Percentiles rank a stretch among this genome's conserved stretches.
Conservation (phyloP, 768 basidiomycete genomes). For the Leccinellum rugosiceps region DNA sequence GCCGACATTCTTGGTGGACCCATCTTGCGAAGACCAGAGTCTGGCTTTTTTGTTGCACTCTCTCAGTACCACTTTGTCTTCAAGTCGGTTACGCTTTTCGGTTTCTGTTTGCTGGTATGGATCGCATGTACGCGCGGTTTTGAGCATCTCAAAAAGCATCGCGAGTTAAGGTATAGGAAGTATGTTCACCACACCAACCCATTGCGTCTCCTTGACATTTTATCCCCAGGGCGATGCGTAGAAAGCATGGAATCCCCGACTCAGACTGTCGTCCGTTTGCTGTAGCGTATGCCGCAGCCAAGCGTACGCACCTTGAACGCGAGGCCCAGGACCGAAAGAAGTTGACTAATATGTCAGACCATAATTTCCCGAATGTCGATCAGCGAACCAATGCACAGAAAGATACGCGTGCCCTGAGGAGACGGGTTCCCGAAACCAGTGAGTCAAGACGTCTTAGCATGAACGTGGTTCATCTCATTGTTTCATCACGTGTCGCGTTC, state of each 20-base stretch:
- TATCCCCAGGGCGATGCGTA: constrained; percentile 57
- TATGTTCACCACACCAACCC: constrained; percentile 32
- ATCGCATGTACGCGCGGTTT: constrained; percentile 37
- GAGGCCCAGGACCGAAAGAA: constrained; percentile 42
- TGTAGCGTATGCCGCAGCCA: constrained; percentile 78
- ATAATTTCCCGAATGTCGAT: constrained; percentile 22
- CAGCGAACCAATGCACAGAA: constrained; percentile 31
- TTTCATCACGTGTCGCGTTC: constrained; percentile 21
- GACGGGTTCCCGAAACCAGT: constrained; percentile 47
- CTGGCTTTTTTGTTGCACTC: constrained; percentile 29
- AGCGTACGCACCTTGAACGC: constrained; percentile 51
- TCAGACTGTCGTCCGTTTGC: constrained; percentile 79
- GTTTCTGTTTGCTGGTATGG: constrained; percentile 34
- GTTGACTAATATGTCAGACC: constrained; percentile 22
- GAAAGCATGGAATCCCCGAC: constrained; percentile 82
- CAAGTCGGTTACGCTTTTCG: constrained; percentile 37
- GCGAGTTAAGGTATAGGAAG: constrained; percentile 65
- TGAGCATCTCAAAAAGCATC: constrained; percentile 51
- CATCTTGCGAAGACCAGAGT: constrained; percentile 37
- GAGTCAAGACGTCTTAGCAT: constrained; percentile 24
- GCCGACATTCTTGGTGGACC: constrained; percentile 71
- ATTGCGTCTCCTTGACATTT: constrained; percentile 12
- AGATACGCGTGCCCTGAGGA: constrained; percentile 40
- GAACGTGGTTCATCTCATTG: constrained; percentile 24
- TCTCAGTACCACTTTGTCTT: constrained; percentile 36